phyloP scores from a whole-genome alignment of 2,329 filamentous ascomycete genomes.

The Ophiocordyceps camponoti-saundersi region DNA sequence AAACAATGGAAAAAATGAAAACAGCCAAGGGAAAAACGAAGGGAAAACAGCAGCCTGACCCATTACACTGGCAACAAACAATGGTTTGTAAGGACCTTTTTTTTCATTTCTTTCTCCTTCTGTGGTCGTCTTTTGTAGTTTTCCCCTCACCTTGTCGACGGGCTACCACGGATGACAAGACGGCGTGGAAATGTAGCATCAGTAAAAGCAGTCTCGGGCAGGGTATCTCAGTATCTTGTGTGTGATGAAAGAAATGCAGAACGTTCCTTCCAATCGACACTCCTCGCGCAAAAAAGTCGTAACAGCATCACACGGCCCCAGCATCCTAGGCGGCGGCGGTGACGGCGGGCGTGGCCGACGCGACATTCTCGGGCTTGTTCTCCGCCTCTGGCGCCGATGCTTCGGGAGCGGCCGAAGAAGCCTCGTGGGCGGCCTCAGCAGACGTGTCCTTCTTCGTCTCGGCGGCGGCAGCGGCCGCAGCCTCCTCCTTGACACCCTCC shows the following conservation, averaged over 20 bases:
- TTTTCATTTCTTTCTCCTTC: slow-evolving; percentile 3
- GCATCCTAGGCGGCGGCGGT: slow-evolving; percentile 32
- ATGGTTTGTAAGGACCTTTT: slow-evolving; percentile 5
- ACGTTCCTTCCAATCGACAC: slow-evolving; percentile 28
- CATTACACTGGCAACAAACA: slow-evolving; percentile 9
- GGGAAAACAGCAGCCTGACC: slow-evolving; percentile 7
- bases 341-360: slow-evolving; percentile 26
- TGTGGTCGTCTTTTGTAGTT: slow-evolving; percentile 5
- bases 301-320: slow-evolving; percentile 7
- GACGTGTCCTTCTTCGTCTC: slow-evolving; percentile 15
- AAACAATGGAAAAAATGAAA: not conserved
- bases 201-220: slow-evolving; percentile 30
- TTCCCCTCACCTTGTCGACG: not conserved
- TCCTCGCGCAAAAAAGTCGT: slow-evolving; percentile 18
- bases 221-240: slow-evolving; percentile 35
- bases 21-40: slow-evolving; percentile 4
- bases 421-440: slow-evolving; percentile 17
- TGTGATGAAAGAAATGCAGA: slow-evolving; percentile 31
- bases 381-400: slow-evolving; percentile 16
- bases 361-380: slow-evolving; percentile 23
- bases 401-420: slow-evolving; percentile 11
- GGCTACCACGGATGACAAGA: slow-evolving; percentile 6
- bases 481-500: slow-evolving; percentile 15
- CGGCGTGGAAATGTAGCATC: slow-evolving; percentile 21
- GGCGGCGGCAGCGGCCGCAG: slow-evolving; percentile 16